phyloP scores from a whole-genome alignment of 2,329 filamentous ascomycete species.

The Clarireedia hainanense region DNA sequence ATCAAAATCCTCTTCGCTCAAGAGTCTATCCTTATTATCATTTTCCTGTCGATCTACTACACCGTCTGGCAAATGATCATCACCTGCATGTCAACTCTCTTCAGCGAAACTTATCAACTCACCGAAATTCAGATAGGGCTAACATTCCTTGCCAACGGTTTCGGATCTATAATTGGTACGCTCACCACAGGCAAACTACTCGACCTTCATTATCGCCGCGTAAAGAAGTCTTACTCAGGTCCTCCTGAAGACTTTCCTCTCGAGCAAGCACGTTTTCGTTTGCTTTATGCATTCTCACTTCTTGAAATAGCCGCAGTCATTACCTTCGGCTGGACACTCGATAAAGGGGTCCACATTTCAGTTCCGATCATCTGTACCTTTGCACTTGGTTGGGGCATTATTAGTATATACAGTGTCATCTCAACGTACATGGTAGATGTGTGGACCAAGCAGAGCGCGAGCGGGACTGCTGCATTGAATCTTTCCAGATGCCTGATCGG shows the following conservation, averaged over 20 bases:
- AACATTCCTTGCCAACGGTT: constrained; percentile 35
- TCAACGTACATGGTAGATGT: constrained; percentile 30
- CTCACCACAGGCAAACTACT: constrained; percentile 45
- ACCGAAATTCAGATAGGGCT: constrained; percentile 23
- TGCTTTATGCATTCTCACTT: constrained; percentile 29
- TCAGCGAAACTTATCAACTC: constrained; percentile 19
- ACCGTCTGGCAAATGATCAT: constrained; percentile 26
- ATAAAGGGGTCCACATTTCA: constrained; percentile 27
- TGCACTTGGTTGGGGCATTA: constrained; percentile 29
- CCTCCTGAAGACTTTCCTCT: constrained; percentile 33
- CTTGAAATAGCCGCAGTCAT: constrained; percentile 31
- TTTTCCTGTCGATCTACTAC: constrained; percentile 24
- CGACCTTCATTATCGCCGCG: constrained; percentile 59
- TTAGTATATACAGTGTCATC: constrained; percentile 29
- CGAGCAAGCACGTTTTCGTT: constrained; percentile 31
- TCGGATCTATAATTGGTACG: constrained; percentile 39
- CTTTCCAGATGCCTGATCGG: constrained; percentile 30
- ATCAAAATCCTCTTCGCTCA: constrained; percentile 21
- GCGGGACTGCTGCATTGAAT: constrained; percentile 31
- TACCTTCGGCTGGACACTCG: constrained; percentile 32
- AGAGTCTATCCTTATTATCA: constrained; percentile 20
- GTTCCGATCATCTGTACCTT: constrained; percentile 29
- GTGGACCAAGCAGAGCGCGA: constrained; percentile 28
- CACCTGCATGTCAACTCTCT: constrained; percentile 21
- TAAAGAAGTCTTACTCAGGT: constrained; percentile 7